Conservation (phyloP, 192 early-diverging fungal genomes). For the Funneliformis mosseae region DNA sequence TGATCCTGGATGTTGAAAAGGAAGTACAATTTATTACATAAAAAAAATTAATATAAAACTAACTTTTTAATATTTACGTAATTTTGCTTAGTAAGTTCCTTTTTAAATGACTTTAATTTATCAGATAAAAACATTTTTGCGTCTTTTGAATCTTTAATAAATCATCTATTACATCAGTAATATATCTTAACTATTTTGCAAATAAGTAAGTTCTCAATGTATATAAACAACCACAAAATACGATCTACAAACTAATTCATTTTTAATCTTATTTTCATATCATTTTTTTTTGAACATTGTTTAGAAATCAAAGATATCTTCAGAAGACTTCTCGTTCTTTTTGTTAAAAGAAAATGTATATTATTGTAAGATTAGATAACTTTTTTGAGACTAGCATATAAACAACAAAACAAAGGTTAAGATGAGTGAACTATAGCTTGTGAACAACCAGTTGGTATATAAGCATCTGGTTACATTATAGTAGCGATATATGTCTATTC, state of each 20-base stretch:
- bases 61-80: conserved; percentile 1
- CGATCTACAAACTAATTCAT: neutral
- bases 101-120: conserved; percentile 6
- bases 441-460: neutral
- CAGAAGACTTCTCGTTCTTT: no score
- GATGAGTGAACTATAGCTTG: no score
- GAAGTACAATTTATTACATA: conserved; percentile 5
- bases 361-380: no score
- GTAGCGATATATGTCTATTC: neutral
- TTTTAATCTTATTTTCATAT: no score
- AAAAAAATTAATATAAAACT: neutral
- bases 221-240: conserved; percentile 1
- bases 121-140: neutral
- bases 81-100: neutral
- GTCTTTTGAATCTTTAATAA: neutral
- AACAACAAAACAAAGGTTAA: no score
- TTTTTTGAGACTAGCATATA: no score
- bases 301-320: no score
- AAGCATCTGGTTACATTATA: neutral
- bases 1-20: neutral
- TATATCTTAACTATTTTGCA: conserved; percentile 1
- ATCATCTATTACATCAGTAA: neutral
- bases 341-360: no score
- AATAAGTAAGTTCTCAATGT: neutral
- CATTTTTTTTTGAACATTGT: no score